Evolutionary conservation across 306 rosid genomes (phyloP), one percentile per base, ranked within the genome.

Genomic region (Prunus kanzakura): DNA sequence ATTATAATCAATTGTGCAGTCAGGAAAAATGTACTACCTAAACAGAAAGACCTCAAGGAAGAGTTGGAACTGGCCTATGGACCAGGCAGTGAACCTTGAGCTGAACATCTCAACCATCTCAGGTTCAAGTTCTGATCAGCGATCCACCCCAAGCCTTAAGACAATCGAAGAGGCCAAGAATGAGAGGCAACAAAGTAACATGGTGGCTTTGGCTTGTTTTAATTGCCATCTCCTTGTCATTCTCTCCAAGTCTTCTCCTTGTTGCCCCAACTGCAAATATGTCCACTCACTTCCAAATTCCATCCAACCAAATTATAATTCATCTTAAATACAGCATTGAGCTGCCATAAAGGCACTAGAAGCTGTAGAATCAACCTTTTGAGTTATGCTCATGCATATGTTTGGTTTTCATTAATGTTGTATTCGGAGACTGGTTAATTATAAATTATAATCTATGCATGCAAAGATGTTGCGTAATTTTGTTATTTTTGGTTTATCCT

Each of bases 221-320:
- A 86, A 86, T 60, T 86, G 87, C 63, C 89, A 86, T 76, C 89
- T 83, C 12, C 87, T 83, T 11, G 83, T 86, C 8, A 78, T 86
- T 10, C 81, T 86, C 66, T 83, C 89, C 45, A 83, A 75, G 46
- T 70, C 89, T n/a, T 83, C 79, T 29, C 87, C 89, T 32, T 71
- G 81, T 66, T 86, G 89, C 73, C 89, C 87, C 18, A 86, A 86
- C 64, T 86, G 87, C 85, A 83, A 83, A 78, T 78, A 77, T 41
- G 75, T 86, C 30, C 87, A 86, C 65, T 80, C 87, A 64, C 13
- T 64, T 64, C 47, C 23, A 29, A 19, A 77, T 78, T 38, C 84
- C 84, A 4, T 30, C 71, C 49, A 57, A 45, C 43, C 55, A 38
- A 18, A 16, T 47, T 47, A 47, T 10, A 47, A 47, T 47, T 13